Conservation (phyloP, 1,284 basidiomycete genomes). For the Quambalaria eucalypti region DNA sequence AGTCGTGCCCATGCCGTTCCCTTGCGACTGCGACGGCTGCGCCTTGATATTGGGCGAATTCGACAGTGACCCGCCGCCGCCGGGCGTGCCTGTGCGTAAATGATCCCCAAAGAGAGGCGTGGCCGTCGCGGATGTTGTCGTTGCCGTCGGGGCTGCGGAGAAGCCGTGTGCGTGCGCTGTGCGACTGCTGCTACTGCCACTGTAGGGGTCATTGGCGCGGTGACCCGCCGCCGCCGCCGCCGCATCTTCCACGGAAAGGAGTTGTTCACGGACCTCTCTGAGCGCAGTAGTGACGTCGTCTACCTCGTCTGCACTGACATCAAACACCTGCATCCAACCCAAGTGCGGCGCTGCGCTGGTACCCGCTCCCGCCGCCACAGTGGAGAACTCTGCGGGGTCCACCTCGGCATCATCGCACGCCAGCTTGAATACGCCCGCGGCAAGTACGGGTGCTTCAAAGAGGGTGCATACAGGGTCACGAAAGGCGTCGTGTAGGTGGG, state of each 20-base stretch:
- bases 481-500: neutral
- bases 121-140: too few relatives aligned
- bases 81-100: too few relatives aligned
- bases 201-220: neutral
- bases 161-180: neutral
- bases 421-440: constrained; percentile 33
- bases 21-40: too few relatives aligned
- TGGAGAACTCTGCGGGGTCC: neutral
- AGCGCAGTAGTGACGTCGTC: neutral
- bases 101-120: too few relatives aligned
- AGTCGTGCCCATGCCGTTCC: too few relatives aligned
- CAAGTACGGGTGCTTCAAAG: constrained; percentile 39
- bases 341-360: neutral
- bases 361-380: neutral
- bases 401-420: constrained; percentile 18
- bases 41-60: too few relatives aligned
- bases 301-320: neutral
- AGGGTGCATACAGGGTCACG: constrained; percentile 27
- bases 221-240: neutral
- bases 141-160: neutral
- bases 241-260: neutral
- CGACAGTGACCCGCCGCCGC: too few relatives aligned
- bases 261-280: neutral
- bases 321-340: neutral
- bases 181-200: neutral